Percentiles rank a stretch among this genome's conserved stretches.
Conservation (phyloP, 495 filamentous ascomycete genomes). For the Wilcoxina mikolae region DNA sequence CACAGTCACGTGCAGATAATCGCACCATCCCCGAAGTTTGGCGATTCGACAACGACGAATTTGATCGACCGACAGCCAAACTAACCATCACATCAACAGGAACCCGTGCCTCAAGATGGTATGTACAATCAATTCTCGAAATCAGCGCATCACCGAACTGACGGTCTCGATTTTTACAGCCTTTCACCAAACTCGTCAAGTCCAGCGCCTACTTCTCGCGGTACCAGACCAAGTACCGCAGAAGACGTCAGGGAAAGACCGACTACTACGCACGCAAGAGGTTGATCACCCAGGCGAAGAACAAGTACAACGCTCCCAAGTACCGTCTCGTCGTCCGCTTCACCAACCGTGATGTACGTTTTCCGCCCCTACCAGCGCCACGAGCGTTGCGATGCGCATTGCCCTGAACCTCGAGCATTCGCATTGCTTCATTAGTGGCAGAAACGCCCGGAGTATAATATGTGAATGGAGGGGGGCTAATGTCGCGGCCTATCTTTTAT, state of each 20-base stretch:
- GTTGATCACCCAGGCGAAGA: constrained; percentile 99
- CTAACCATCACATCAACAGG: constrained; percentile 1
- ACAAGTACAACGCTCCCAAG: constrained; percentile 99
- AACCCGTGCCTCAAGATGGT: constrained; percentile 4
- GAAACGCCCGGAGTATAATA: constrained; percentile 8
- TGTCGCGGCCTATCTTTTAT: constrained; percentile 8
- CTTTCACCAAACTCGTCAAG: constrained; percentile 93
- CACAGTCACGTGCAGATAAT: background rate
- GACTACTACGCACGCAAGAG: constrained; percentile 99
- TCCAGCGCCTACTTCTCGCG: constrained; percentile 92
- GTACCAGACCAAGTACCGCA: constrained; percentile 99
- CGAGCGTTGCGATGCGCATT: constrained; percentile 4
- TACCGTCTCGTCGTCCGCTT: constrained; percentile 99
- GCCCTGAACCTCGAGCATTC: constrained; percentile 12
- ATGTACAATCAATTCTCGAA: background rate
- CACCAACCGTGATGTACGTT: constrained; percentile 77
- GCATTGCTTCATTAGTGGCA: constrained; percentile 7
- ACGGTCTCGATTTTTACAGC: constrained; percentile 38
- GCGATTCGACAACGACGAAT: constrained; percentile 1
- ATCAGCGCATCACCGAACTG: background rate
- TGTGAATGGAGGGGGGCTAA: constrained; percentile 13
- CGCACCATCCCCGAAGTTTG: background rate
- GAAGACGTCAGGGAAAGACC: constrained; percentile 91
- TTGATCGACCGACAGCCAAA: background rate
- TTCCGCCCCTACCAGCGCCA: background rate